Base-by-base conservation (phyloP, 768 basidiomycete genomes). In the Lenzites betulinus region DNA sequence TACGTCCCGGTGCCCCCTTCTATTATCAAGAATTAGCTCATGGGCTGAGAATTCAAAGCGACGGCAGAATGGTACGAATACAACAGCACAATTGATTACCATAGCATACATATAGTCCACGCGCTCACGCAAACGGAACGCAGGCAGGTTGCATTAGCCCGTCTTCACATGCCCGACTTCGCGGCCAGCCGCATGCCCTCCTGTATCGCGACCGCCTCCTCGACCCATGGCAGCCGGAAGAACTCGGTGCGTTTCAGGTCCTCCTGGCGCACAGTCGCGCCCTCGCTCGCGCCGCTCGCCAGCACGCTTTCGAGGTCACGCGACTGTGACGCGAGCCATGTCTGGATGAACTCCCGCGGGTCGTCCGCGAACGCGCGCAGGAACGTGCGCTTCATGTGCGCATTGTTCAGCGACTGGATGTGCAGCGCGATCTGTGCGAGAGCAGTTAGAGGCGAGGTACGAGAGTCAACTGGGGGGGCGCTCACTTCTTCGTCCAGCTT, bases 181-280 rank as follows among this genome's bases (percentile, higher is more conserved):
- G 68, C 65, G 13, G 88, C 88, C 54, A 92, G 72, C 36, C 90
- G 82, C 70, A 87, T 76, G 0, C 92, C 92, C 66, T 95, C 93
- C 66, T 93, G 89, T 22, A 95, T 83, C 8, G 89, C 87, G 52
- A 94, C 87, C 7, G 93, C 93, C 78, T 91, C 79, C 23, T 90
- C 88, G 13, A 97, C 93, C 95, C 95, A 98, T 4, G 93, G 92
- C 69, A 96, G 73, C 62, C 82, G 80, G 82, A 97, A 98, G 75
- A 94, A 90, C 71, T 97, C 94, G 69, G 91, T 94, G 52, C 93
- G 77, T 62, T 88, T 83, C 54, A 97, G 75, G 70, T 97, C 94
- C 65, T 96, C 94, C 58, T 92, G 91, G n/a, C 91, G 77, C 11
- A 95, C 82, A 2, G 86, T 86, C 69, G 84, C 80, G 26, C 89